phyloP scores from a whole-genome alignment of 1,139 yeast species.

The Pichia terricola region DNA sequence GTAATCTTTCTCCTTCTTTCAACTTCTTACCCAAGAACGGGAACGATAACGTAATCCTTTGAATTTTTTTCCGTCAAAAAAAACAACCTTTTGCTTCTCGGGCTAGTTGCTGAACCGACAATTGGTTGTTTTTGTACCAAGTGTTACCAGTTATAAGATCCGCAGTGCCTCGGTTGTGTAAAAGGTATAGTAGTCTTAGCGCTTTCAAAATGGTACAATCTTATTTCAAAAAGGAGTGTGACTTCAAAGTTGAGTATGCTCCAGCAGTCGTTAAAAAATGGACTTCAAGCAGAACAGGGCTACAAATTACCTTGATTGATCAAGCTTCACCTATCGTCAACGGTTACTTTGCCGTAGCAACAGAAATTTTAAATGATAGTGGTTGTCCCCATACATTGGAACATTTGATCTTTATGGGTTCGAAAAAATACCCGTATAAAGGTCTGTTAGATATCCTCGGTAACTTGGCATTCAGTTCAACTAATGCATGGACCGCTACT shows the following conservation, averaged over 20 bases:
- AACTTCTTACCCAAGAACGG: no score
- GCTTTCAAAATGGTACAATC: constrained; percentile 12
- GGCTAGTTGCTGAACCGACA: no score
- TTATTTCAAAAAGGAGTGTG: constrained; percentile 35
- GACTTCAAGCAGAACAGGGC: constrained; percentile 69
- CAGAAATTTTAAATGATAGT: constrained; percentile 77
- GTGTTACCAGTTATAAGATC: no score
- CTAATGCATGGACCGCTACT: constrained; percentile 96
- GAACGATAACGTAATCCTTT: no score
- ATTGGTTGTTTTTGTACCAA: no score
- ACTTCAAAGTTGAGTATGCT: constrained; percentile 53
- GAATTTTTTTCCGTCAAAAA: no score
- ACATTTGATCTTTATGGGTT: constrained; percentile 92
- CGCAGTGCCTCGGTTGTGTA: no score
- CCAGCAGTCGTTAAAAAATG: constrained; percentile 61
- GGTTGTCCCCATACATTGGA: constrained; percentile 96
- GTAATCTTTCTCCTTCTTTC: no score
- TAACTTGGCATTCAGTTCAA: constrained; percentile 71
- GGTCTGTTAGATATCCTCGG: constrained; percentile 86
- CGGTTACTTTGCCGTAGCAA: constrained; percentile 92
- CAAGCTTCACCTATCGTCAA: constrained; percentile 84
- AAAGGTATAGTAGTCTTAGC: no score
- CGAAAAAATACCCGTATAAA: constrained; percentile 79
- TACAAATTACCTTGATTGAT: constrained; percentile 67
- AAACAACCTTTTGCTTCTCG: no score